A percentile compares a stretch with the other conserved stretches of the same genome.
These are phyloP conservation scores for Trichoderma brevicompactum DNA, from an alignment of 2,329 filamentous ascomycete genomes.

Conservation along the genomic window DNA sequence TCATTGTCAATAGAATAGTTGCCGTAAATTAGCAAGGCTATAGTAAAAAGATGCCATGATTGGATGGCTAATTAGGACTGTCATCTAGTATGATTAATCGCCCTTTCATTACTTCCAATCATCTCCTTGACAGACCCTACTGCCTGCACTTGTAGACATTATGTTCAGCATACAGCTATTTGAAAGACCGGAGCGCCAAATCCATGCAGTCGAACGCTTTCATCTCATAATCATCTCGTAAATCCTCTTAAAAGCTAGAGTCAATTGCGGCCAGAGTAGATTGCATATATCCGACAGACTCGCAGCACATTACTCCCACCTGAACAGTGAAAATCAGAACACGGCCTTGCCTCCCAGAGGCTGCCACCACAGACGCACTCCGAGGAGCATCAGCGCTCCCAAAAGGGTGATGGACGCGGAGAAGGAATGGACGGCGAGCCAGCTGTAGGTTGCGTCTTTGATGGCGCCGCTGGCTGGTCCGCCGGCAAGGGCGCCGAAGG, in stretches of 20 bases:
- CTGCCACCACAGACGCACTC: slow-evolving; percentile 30
- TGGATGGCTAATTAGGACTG: too few relatives aligned
- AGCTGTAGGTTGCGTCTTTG: slow-evolving; percentile 27
- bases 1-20: too few relatives aligned
- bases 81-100: not conserved
- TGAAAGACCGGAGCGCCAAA: not conserved
- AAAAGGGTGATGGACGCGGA: slow-evolving; percentile 30
- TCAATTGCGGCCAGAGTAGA: not conserved
- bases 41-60: too few relatives aligned
- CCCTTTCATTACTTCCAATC: not conserved
- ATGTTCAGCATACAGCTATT: not conserved
- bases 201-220: not conserved
- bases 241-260: not conserved
- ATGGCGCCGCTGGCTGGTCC: slow-evolving; percentile 35
- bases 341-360: slow-evolving; percentile 11
- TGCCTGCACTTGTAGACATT: not conserved
- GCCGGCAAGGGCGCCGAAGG: slow-evolving; percentile 35
- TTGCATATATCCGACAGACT: not conserved
- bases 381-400: slow-evolving; percentile 30
- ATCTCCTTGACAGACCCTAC: not conserved
- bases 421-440: slow-evolving; percentile 31
- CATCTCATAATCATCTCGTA: not conserved
- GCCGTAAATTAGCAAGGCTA: too few relatives aligned
- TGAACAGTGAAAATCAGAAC: slow-evolving; percentile 25
- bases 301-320: not conserved